phyloP scores from a whole-genome alignment of 2,329 filamentous ascomycete genomes.

The Diaporthe citrichinensis region DNA sequence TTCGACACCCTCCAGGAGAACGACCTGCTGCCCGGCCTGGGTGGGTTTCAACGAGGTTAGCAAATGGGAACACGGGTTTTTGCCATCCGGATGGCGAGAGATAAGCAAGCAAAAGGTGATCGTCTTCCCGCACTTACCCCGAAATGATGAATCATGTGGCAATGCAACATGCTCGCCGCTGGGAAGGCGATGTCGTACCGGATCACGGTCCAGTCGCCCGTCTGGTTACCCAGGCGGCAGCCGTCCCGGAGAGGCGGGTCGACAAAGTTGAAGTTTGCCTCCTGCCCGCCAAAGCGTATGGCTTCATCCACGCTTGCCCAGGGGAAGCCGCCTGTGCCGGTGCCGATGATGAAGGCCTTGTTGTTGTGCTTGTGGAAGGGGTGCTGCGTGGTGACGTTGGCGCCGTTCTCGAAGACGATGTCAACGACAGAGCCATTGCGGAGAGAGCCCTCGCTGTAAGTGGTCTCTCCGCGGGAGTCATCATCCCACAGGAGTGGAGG shows the following conservation, averaged over 20 bases:
- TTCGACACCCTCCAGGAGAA: slow-evolving; percentile 42
- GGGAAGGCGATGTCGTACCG: slow-evolving; percentile 43
- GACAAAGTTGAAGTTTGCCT: slow-evolving; percentile 58
- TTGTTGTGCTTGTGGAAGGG: slow-evolving; percentile 50
- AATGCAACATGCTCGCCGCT: slow-evolving; percentile 43
- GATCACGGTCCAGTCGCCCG: slow-evolving; percentile 42
- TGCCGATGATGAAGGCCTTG: slow-evolving; percentile 47
- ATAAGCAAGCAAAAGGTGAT: not conserved
- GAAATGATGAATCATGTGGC: slow-evolving; percentile 44
- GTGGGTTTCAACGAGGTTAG: not conserved
- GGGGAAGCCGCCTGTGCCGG: slow-evolving; percentile 46
- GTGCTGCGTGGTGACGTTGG: slow-evolving; percentile 44
- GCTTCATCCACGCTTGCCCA: slow-evolving; percentile 52
- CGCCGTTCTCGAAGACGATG: slow-evolving; percentile 47
- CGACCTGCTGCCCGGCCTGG: slow-evolving; percentile 43
- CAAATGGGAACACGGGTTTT: not conserved
- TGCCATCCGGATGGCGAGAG: not conserved
- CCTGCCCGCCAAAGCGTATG: slow-evolving; percentile 60
- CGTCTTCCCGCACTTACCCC: slow-evolving; percentile 36
- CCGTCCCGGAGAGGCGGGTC: slow-evolving; percentile 41
- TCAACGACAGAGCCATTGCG: slow-evolving; percentile 47
- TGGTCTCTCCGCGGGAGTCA: slow-evolving; percentile 41
- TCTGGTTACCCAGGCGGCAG: slow-evolving; percentile 39
- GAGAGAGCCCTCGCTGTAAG: slow-evolving; percentile 39
- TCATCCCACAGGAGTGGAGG: slow-evolving; percentile 43